Base-by-base conservation (phyloP, 2,329 filamentous ascomycete species). In the Parascedosporium putredinis region DNA sequence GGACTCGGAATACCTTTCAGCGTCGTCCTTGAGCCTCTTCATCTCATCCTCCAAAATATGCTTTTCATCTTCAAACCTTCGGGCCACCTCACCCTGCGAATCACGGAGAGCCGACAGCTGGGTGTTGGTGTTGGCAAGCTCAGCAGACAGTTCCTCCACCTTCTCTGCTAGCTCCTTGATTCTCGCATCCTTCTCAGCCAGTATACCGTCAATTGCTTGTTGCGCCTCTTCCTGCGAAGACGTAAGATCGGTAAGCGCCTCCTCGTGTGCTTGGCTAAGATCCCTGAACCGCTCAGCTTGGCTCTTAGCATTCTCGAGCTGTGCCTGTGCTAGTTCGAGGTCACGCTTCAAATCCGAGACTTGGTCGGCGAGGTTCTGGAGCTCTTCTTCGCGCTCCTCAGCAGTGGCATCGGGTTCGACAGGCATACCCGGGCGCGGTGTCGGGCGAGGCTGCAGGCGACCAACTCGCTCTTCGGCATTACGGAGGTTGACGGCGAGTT, bases 201-300 rank as follows among this genome's bases (percentile, higher is more conserved):
- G 70, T 12, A 85, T 68, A 10, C 73, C 69, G 57, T 95, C 89
- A 63, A 88, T 88, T 59, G 97, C 88, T 57, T 91, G 80, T n/a
- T 82, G 81, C 64, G 89, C 95, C 60, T 93, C 81, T 44, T 95
- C 90, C 53, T 93, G 83, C 0, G 88, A 86, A 31, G 85, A 80
- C 45, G 83, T 84, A 49, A 94, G 73, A 52, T 83, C 86, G 55
- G 88, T 79, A 14, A 97, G 74, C 47, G 90, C 85, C 57, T 97
- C 91, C 63, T 98, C 93, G 2, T 88, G 84, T 27, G 81, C 75
- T 64, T 94, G 88, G 57, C 88, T 89, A 57, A 97, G 88, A 46
- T 83, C 79, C 65, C 87, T 91, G 73, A 94, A 97, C 57, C 88
- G 84, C 60, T 95, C 88, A 36, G 84, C 82, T 60, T 95, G 85